Base-by-base conservation (phyloP, 2,329 filamentous ascomycete genomes). In the Intubia oerlemansii region DNA sequence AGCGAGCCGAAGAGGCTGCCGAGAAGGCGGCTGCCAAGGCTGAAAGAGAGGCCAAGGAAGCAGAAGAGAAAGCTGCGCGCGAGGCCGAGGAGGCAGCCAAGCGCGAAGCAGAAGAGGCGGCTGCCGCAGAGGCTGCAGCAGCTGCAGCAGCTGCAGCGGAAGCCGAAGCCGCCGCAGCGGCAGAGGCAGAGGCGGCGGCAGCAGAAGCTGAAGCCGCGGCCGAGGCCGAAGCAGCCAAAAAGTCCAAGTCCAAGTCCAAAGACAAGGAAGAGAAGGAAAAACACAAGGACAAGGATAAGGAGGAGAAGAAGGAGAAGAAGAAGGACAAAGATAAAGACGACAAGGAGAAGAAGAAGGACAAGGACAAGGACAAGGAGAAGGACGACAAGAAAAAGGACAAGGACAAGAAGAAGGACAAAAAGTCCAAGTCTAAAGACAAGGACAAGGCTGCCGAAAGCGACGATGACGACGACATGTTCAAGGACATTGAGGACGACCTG, bases 181-280 rank as follows among this genome's bases (percentile, higher is more conserved):
- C 48, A 25, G 47, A 56, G 32, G 46, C 47, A 6, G 53, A 54
- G 26, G 47, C 49, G 27, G 48, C 50, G 29, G 50, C n/a, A n/a
- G n/a, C n/a, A n/a, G n/a, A n/a, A n/a, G n/a, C n/a, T n/a, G n/a
- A n/a, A n/a, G n/a, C 43, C n/a, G n/a, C 5, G 44, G 43, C 33
- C 40, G 38, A 8, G 33, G 39, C 44, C n/a, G 42, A 44, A 46
- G 20, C 38, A 44, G 21, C 43, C 40, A 11, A 49, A 34, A n/a
- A n/a, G n/a, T n/a, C n/a, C n/a, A n/a, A n/a, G n/a, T n/a, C n/a
- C n/a, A n/a, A n/a, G n/a, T n/a, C n/a, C n/a, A n/a, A n/a, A n/a
- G n/a, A n/a, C n/a, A n/a, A n/a, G n/a, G n/a, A n/a, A n/a, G n/a
- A n/a, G n/a, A n/a, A n/a, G n/a, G n/a, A n/a, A n/a, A n/a, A n/a